These are phyloP conservation scores for Staphylotrichum tortipilum DNA, from an alignment of 495 filamentous ascomycete species.

Conservation along the genomic window DNA sequence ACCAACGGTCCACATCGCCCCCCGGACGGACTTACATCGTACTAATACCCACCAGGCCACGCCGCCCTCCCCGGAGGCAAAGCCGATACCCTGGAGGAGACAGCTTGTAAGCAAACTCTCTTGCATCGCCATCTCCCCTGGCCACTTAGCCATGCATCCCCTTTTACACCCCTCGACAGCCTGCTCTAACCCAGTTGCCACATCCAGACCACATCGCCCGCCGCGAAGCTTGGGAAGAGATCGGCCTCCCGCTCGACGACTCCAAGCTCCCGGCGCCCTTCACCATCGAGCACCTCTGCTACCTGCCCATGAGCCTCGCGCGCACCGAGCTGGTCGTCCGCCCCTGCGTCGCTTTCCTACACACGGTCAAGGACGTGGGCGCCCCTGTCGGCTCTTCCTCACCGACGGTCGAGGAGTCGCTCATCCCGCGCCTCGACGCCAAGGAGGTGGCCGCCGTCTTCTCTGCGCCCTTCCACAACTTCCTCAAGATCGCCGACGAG, in stretches of 20 bases:
- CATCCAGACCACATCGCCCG: constrained; percentile 64
- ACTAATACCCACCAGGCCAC: constrained; percentile 47
- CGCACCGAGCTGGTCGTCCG: constrained; percentile 73
- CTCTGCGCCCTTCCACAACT: constrained; percentile 70
- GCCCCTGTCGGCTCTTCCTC: background rate
- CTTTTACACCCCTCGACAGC: background rate
- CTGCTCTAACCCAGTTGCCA: background rate
- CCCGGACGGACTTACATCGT: background rate
- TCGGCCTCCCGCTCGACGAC: constrained; percentile 66
- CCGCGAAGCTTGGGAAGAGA: constrained; percentile 84
- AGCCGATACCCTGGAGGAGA: constrained; percentile 40
- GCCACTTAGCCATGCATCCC: too few species aligned
- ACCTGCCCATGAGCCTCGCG: constrained; percentile 71
- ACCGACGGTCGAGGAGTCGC: constrained; percentile 49
- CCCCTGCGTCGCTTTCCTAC: constrained; percentile 77
- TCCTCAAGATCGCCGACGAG: constrained; percentile 49
- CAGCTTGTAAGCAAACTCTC: constrained; percentile 39
- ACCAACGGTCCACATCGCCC: background rate
- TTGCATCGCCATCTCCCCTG: too few species aligned
- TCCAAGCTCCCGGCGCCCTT: constrained; percentile 59
- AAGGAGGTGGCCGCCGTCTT: constrained; percentile 89
- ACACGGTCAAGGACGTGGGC: constrained; percentile 38
- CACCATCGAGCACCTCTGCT: constrained; percentile 72
- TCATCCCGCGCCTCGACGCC: constrained; percentile 73
- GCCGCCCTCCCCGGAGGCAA: constrained; percentile 80